These are phyloP conservation scores for Candida tallmaniae DNA, from an alignment of 805 yeast species.

Conservation along the genomic window DNA sequence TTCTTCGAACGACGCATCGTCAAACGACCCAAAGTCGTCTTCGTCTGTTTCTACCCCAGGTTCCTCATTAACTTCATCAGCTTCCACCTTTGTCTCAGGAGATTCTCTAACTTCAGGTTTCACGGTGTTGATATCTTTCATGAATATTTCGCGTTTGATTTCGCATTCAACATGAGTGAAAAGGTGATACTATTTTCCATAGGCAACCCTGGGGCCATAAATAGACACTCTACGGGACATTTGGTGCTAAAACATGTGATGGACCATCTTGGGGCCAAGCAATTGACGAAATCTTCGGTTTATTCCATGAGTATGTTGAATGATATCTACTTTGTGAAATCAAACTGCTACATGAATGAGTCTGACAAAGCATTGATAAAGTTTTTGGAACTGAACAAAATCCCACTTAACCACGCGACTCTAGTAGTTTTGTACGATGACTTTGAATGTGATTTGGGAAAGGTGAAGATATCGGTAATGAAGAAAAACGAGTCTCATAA, in stretches of 20 bases:
- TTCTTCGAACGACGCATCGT: constrained; percentile 28
- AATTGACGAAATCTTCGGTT: constrained; percentile 22
- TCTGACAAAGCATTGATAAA: constrained; percentile 26
- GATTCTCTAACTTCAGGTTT: constrained; percentile 7
- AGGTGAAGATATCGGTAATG: constrained; percentile 23
- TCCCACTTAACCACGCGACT: constrained; percentile 12
- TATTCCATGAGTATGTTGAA: constrained; percentile 24
- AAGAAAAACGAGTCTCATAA: constrained; percentile 38
- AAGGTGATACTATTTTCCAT: constrained; percentile 21
- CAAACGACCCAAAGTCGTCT: constrained; percentile 37
- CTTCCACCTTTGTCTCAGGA: too few relatives aligned
- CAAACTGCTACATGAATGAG: constrained; percentile 39
- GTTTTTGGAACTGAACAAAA: constrained; percentile 15
- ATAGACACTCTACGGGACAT: constrained; percentile 40
- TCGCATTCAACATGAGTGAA: not conserved
- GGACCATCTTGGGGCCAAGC: constrained; percentile 23
- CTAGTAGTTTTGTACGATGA: constrained; percentile 34
- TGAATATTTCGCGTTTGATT: not conserved
- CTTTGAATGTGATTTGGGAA: constrained; percentile 30
- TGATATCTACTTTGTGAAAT: constrained; percentile 27
- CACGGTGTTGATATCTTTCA: not conserved
- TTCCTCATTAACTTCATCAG: not conserved
- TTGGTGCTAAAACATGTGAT: constrained; percentile 24
- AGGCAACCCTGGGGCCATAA: constrained; percentile 39
- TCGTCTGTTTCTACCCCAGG: constrained; percentile 15